A percentile compares a stretch with the other conserved stretches of the same genome.
phyloP scores from a whole-genome alignment of 2,329 filamentous ascomycete genomes.

The Venturia nashicola region DNA sequence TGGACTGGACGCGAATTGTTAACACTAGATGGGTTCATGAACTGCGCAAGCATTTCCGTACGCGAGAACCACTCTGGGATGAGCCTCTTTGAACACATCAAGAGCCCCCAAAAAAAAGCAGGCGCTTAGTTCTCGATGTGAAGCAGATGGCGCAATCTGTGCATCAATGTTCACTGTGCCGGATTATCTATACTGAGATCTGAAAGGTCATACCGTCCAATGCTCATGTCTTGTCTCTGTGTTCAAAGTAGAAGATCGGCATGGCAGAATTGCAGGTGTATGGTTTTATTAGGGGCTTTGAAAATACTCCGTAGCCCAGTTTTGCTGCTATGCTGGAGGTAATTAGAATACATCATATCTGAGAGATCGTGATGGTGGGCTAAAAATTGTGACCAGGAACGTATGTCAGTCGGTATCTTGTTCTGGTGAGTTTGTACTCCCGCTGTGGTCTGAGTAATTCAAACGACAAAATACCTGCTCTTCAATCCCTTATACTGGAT shows the following conservation, averaged over 20 bases:
- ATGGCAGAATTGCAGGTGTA: too few species aligned
- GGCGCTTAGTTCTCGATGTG: background rate
- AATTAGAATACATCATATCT: background rate
- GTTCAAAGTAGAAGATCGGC: too few species aligned
- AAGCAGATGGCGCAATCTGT: background rate
- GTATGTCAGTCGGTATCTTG: background rate
- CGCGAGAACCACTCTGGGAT: background rate
- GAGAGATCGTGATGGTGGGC: background rate
- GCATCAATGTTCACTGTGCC: background rate
- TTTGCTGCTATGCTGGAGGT: background rate
- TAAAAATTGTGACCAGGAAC: background rate
- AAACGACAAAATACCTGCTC: background rate
- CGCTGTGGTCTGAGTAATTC: background rate
- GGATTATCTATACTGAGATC: background rate
- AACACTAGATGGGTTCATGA: background rate
- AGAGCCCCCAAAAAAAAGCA: background rate
- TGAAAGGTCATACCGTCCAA: background rate
- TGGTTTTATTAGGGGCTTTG: too few species aligned
- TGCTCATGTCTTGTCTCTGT: too few species aligned
- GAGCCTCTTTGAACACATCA: background rate
- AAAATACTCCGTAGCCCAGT: background rate
- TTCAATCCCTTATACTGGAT: background rate
- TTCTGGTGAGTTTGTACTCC: background rate
- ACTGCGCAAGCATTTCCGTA: background rate
- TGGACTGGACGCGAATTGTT: background rate